Conservation (phyloP, 208 protist genomes). For the Zelonia costaricensis region DNA sequence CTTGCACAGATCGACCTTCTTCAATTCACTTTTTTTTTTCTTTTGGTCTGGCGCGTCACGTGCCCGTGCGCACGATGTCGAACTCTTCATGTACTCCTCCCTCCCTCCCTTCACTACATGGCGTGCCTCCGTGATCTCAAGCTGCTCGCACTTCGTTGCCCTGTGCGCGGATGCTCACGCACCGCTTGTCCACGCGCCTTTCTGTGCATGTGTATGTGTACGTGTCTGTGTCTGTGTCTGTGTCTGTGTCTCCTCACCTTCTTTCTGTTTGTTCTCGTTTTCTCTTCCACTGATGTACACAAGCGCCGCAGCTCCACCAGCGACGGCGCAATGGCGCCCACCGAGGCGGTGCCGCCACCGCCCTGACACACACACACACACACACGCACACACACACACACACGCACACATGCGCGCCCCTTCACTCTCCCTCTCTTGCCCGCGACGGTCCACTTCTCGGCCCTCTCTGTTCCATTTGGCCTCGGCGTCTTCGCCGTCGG, state of each 20-base stretch:
- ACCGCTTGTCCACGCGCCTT: neutral
- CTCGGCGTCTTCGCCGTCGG: no score
- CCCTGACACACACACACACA: neutral
- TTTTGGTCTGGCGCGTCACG: no score
- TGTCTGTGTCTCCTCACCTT: constrained; percentile 1
- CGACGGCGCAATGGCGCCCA: no score
- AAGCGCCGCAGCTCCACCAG: no score
- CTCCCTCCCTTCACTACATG: neutral
- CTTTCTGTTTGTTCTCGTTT: neutral
- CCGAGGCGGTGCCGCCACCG: no score
- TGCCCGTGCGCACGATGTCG: no score
- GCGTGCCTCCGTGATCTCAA: neutral
- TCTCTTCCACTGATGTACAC: no score
- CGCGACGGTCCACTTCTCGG: no score
- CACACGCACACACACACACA: neutral
- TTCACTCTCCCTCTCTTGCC: neutral
- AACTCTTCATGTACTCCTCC: no score
- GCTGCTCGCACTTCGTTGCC: neutral
- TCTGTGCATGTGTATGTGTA: neutral
- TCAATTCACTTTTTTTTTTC: no score
- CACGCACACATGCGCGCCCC: neutral
- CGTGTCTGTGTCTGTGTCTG: neutral
- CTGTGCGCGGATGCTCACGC: neutral
- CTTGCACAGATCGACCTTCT: no score
- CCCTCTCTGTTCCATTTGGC: no score